These are phyloP conservation scores for Ustilago curta DNA, from an alignment of 1,284 basidiomycete species.

Conservation along the genomic window DNA sequence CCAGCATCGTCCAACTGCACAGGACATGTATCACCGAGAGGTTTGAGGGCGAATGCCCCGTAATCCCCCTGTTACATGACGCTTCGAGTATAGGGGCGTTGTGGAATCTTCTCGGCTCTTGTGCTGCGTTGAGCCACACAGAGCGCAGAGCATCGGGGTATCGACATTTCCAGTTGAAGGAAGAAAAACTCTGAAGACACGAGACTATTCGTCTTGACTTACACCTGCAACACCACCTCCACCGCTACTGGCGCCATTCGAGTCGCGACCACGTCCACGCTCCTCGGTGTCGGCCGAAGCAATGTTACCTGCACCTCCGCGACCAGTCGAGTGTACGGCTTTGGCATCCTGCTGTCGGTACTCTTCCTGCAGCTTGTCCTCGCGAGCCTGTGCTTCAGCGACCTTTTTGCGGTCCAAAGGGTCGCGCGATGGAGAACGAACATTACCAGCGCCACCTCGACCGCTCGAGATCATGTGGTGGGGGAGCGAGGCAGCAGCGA, in stretches of 20 bases:
- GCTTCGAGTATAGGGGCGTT: neutral
- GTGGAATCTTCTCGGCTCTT: neutral
- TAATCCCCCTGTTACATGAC: slow-evolving; percentile 11
- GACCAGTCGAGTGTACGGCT: slow-evolving; percentile 75
- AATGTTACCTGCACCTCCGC: slow-evolving; percentile 79
- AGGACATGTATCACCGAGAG: slow-evolving; percentile 1
- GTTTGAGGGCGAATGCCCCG: neutral
- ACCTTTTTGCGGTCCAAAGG: slow-evolving; percentile 68
- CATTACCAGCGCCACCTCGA: slow-evolving; percentile 82
- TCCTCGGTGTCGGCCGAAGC: slow-evolving; percentile 33
- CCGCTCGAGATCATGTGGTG: slow-evolving; percentile 73
- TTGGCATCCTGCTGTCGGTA: slow-evolving; percentile 67
- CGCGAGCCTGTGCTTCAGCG: slow-evolving; percentile 48
- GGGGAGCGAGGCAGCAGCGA: slow-evolving; percentile 34
- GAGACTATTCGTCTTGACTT: slow-evolving; percentile 20
- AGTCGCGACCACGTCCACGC: slow-evolving; percentile 48
- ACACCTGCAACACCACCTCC: slow-evolving; percentile 45
- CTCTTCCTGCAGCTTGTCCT: slow-evolving; percentile 69
- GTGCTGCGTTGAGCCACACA: neutral
- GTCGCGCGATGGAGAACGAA: slow-evolving; percentile 78
- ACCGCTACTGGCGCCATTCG: slow-evolving; percentile 14
- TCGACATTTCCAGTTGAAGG: slow-evolving; percentile 1
- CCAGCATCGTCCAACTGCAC: slow-evolving; percentile 1
- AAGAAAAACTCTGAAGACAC: neutral
- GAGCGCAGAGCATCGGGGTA: slow-evolving; percentile 2